Base-by-base conservation (phyloP, 1,284 basidiomycete species). In the Naganishia sp. region DNA sequence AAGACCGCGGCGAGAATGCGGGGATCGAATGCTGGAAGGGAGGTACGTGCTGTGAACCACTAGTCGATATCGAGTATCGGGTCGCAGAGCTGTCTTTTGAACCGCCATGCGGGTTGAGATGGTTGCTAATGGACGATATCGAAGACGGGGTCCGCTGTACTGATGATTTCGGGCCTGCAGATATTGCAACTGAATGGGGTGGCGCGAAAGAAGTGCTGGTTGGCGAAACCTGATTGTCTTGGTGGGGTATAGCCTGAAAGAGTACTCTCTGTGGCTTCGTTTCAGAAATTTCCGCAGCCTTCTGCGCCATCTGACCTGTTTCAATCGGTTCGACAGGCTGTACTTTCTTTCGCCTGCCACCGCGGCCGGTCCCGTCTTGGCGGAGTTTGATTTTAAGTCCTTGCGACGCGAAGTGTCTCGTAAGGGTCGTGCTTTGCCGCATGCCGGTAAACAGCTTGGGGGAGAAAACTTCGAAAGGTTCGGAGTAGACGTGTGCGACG, bases 371-470 rank as follows among this genome's bases (percentile, higher is more conserved):
- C 1, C 60, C 71, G 60, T 78, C 77, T 13, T 78, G 76, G 25
- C 80, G 68, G 11, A 81, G 70, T 71, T 81, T 81, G 65, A 81
- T 75, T 69, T 80, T 81, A 45, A 80, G 69, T 0, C 80, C 80
- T 65, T 81, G 80, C 18, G 74, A 73, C 0, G 80, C 80, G 9
- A 81, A 72, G 65, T 80, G 79, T 5, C 79, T 70, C 0, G 80
- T 81, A 11, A 81, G 67, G 4, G 72, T 65, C 0, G 80, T 81
- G 52, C 76, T 78, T 47, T 77, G 77, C 17, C 75, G 73, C 80
- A 81, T 81, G 25, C 80, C 80, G 51, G 75, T 78, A 74, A 80
- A 81, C 11, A 78, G 70, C 64, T 81, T 81, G 9, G 80, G 80
- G 21, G 79, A 80, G 63, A 77, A 80, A 21, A 81, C 80, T 63